These are phyloP conservation scores for Geotrichum klebahnii DNA, from an alignment of 1,139 yeast genomes.

Conservation along the genomic window DNA sequence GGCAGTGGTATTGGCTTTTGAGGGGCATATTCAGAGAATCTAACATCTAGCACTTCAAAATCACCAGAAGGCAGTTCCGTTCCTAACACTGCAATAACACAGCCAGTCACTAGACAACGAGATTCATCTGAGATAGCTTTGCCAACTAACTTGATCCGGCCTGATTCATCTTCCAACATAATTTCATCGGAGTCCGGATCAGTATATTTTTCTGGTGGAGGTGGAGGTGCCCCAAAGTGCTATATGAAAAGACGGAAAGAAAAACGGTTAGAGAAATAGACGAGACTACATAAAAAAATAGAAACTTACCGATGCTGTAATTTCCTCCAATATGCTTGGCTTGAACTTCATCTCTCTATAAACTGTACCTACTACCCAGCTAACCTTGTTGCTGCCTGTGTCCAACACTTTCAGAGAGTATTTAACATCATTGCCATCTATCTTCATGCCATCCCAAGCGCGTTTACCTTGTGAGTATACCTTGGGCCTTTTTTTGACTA, in stretches of 20 bases:
- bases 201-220: constrained; percentile 45
- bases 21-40: constrained; percentile 61
- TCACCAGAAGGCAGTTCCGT: constrained; percentile 79
- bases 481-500: constrained; percentile 51
- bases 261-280: too few species aligned
- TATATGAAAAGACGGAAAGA: too few species aligned
- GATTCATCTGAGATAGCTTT: constrained; percentile 46
- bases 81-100: constrained; percentile 79
- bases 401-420: constrained; percentile 69
- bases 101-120: constrained; percentile 74
- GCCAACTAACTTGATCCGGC: constrained; percentile 74
- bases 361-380: constrained; percentile 90
- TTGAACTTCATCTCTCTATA: constrained; percentile 80
- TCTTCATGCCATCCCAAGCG: constrained; percentile 49
- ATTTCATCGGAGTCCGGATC: constrained; percentile 57
- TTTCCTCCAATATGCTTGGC: constrained; percentile 79
- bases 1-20: constrained; percentile 44
- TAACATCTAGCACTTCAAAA: constrained; percentile 77
- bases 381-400: constrained; percentile 60
- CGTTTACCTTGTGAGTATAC: constrained; percentile 48
- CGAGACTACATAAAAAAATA: not conserved
- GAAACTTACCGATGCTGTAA: constrained; percentile 44
- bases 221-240: constrained; percentile 43
- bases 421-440: constrained; percentile 39
- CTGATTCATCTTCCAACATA: constrained; percentile 89